Conservation (phyloP, 2,329 filamentous ascomycete species). For the Monilinia laxa region DNA sequence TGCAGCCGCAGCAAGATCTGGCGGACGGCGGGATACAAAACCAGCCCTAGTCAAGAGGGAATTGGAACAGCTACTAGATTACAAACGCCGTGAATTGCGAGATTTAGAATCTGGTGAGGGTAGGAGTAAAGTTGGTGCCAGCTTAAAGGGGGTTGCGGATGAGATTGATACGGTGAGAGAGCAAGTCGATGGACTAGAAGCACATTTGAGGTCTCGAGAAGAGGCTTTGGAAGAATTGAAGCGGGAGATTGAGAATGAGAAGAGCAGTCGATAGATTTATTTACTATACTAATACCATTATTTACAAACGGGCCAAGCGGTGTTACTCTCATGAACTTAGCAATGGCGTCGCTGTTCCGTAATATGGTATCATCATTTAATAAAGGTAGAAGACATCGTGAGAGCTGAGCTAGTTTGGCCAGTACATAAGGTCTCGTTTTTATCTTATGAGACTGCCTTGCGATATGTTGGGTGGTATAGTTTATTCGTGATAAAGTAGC, state of each 20-base stretch:
- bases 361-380: neutral
- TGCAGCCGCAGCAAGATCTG: slow-evolving; percentile 62
- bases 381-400: neutral
- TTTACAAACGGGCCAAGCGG: slow-evolving; percentile 18
- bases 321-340: neutral
- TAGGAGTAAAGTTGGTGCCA: slow-evolving; percentile 66
- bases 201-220: slow-evolving; percentile 75
- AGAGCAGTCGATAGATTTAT: slow-evolving; percentile 50
- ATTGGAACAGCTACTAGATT: slow-evolving; percentile 89
- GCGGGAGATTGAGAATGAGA: slow-evolving; percentile 85
- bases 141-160: slow-evolving; percentile 74
- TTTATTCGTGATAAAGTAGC: neutral
- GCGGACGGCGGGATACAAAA: slow-evolving; percentile 70
- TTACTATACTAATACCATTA: slow-evolving; percentile 21
- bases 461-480: neutral
- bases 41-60: slow-evolving; percentile 92
- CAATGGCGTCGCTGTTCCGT: neutral
- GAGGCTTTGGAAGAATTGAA: slow-evolving; percentile 73
- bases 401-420: neutral
- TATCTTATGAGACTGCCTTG: neutral
- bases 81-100: slow-evolving; percentile 78
- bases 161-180: slow-evolving; percentile 90
- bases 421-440: neutral
- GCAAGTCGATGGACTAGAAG: slow-evolving; percentile 87
- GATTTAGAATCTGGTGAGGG: slow-evolving; percentile 72